phyloP scores from a whole-genome alignment of 768 basidiomycete species.

The Mrakia hoshinonis region DNA sequence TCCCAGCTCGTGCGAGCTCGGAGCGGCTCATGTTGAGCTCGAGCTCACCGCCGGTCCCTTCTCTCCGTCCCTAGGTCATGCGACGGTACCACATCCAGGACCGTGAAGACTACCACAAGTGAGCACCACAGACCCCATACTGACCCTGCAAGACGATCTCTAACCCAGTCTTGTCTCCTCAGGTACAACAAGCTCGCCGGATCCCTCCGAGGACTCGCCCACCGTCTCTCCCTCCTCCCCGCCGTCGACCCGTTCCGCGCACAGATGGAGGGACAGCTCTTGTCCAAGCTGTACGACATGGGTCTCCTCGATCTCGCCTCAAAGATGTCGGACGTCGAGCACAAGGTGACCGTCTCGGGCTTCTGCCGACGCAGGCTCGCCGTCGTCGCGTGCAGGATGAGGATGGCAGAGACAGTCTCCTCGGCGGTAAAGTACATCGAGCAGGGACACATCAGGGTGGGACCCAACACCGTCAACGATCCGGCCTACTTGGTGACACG shows the following conservation, averaged over 20 bases:
- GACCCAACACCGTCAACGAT: constrained; percentile 90
- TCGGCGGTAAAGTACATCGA: constrained; percentile 94
- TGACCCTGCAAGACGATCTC: background rate
- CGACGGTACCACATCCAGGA: constrained; percentile 91
- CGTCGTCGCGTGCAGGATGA: constrained; percentile 81
- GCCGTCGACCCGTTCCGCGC: constrained; percentile 78
- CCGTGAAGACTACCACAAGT: constrained; percentile 91
- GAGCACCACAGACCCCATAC: constrained; percentile 29
- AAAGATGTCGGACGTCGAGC: constrained; percentile 87
- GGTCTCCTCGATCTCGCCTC: constrained; percentile 78
- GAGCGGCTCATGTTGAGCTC: background rate
- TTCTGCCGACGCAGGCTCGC: constrained; percentile 87
- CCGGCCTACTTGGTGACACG: constrained; percentile 94
- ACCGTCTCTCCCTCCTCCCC: constrained; percentile 77
- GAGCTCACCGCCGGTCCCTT: background rate
- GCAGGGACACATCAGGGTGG: constrained; percentile 94
- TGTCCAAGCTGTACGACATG: constrained; percentile 95
- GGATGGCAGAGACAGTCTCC: constrained; percentile 93
- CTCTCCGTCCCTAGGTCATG: constrained; percentile 50
- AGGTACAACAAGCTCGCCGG: constrained; percentile 92
- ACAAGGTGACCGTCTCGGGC: constrained; percentile 87
- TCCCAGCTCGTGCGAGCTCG: too few species aligned
- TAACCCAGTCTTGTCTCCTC: constrained; percentile 38
- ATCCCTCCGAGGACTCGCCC: constrained; percentile 70
- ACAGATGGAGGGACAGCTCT: constrained; percentile 73